Percentiles rank a stretch among this genome's conserved stretches.
These are phyloP conservation scores for Scutellaria baicalensis DNA, from an alignment of 257 asterid species.

Conservation along the genomic window DNA sequence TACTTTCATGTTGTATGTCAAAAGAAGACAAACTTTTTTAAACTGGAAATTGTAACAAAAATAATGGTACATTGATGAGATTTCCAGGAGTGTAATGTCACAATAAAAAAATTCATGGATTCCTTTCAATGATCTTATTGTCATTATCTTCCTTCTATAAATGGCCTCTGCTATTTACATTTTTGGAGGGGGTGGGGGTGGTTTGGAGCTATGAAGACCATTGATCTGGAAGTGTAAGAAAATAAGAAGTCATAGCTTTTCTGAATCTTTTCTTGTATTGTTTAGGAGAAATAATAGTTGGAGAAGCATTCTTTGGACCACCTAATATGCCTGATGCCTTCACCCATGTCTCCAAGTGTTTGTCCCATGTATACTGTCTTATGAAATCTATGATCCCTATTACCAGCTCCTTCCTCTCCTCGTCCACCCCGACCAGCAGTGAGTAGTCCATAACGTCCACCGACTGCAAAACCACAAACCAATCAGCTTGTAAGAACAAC, in stretches of 20 bases:
- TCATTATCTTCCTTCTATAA: no score
- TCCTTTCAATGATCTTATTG: not conserved
- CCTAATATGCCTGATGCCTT: slow-evolving; percentile 91
- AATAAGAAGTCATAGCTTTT: slow-evolving; percentile 88
- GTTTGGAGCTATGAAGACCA: slow-evolving; percentile 70
- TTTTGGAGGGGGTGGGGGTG: not conserved
- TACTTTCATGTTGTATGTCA: not conserved
- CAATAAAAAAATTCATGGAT: not conserved
- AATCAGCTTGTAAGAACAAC: no score
- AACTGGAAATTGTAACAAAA: no score
- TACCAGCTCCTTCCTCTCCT: slow-evolving; percentile 76
- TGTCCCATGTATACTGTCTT: slow-evolving; percentile 99
- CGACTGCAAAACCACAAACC: slow-evolving; percentile 38
- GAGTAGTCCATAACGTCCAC: slow-evolving; percentile 97
- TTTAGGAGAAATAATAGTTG: slow-evolving; percentile 81
- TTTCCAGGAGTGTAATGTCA: no score
- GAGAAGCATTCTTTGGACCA: slow-evolving; percentile 86
- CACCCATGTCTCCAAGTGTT: slow-evolving; percentile 96
- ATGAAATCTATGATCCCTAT: slow-evolving; percentile 90
- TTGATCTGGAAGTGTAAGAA: slow-evolving; percentile 89
- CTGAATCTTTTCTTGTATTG: slow-evolving; percentile 96
- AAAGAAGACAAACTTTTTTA: no score
- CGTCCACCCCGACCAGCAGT: slow-evolving; percentile 88
- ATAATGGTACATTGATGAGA: no score
- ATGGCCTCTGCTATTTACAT: not conserved